Evolutionary conservation across 2,329 filamentous ascomycete genomes (phyloP), one percentile per base, ranked within the genome.

Genomic region (Alternaria sp.): DNA sequence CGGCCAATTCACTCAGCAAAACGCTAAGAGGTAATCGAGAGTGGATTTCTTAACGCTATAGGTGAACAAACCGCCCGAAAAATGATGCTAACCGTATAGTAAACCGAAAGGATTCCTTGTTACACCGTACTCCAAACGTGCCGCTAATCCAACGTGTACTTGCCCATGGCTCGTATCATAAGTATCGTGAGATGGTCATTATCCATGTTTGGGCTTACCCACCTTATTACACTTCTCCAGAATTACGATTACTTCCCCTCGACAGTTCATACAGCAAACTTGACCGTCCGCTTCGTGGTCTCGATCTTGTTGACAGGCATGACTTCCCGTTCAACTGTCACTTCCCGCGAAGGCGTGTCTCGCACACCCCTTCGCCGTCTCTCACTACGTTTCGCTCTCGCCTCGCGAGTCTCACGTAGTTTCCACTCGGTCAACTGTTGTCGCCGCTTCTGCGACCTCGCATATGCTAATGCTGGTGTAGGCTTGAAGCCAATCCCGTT

Each of bases 401-500:
- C 88, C 72, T 90, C 88, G 59, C 82, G 80, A 21, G 86, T 85
- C 73, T 90, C 87, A 43, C 88, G 81, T 44, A 80, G 82, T 69
- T 84, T 86, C 86, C 87, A 90, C 56, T 89, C 87, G 28, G 81
- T 79, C 44, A 90, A 78, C 73, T 90, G 88, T 75, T 85, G 85
- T 73, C 85, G 83, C 60, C 88, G 81, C 70, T 82, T 85, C 73
- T 87, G 85, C 45, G 83, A 83, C 51, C 88, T 79, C 15, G 84
- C 84, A 78, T 86, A 85, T 1, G 86, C 87, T 28, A 88, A 84
- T 44, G 86, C 85, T 15, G 87, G 83, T 2, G 87, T 89, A 4
- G 88, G 88, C 62, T 83, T 84, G 75, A 89, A 90, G 0, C 88
- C 88, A 59, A 90, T 83, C 2, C 88, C 88, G 69, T 90, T 89